Evolutionary conservation across 1,284 basidiomycete genomes (phyloP).

Genomic region (Veloboletus limbatus): DNA sequence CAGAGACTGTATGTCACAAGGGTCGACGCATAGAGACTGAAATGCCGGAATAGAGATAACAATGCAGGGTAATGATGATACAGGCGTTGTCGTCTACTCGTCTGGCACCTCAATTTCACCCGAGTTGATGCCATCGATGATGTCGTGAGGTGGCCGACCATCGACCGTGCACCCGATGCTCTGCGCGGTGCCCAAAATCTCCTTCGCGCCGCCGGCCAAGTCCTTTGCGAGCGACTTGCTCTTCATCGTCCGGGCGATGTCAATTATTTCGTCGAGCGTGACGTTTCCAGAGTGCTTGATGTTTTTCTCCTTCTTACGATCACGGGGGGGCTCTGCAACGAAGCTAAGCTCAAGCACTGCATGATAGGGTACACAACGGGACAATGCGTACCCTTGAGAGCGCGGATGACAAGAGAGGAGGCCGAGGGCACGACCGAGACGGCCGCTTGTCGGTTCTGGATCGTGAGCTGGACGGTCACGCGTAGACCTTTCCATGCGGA

Average conservation of each 20-base stretch:
- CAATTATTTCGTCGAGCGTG: slow-evolving; percentile 90
- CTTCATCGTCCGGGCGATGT: slow-evolving; percentile 96
- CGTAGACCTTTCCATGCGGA: slow-evolving; percentile 99
- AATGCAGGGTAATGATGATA: slow-evolving; percentile 24
- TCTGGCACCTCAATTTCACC: slow-evolving; percentile 95
- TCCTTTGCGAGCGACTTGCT: slow-evolving; percentile 94
- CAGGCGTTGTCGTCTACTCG: slow-evolving; percentile 60
- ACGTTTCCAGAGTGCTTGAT: slow-evolving; percentile 98
- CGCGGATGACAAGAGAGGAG: slow-evolving; percentile 96
- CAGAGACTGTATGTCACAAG: background rate
- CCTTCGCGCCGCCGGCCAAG: slow-evolving; percentile 88
- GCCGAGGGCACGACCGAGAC: slow-evolving; percentile 98
- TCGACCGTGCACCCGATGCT: slow-evolving; percentile 96
- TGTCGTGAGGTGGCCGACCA: slow-evolving; percentile 89
- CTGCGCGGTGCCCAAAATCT: slow-evolving; percentile 93
- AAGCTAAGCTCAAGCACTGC: slow-evolving; percentile 5
- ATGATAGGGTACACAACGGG: background rate
- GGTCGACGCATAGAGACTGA: background rate
- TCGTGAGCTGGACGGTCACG: slow-evolving; percentile 98
- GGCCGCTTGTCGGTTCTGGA: slow-evolving; percentile 99
- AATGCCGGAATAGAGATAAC: slow-evolving; percentile 10
- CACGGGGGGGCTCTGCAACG: slow-evolving; percentile 88
- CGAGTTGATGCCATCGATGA: slow-evolving; percentile 95
- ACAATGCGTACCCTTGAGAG: slow-evolving; percentile 80
- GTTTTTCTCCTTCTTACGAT: slow-evolving; percentile 99